These are phyloP conservation scores for Exophiala aquamarina DNA, from an alignment of 2,329 filamentous ascomycete genomes.

Conservation along the genomic window DNA sequence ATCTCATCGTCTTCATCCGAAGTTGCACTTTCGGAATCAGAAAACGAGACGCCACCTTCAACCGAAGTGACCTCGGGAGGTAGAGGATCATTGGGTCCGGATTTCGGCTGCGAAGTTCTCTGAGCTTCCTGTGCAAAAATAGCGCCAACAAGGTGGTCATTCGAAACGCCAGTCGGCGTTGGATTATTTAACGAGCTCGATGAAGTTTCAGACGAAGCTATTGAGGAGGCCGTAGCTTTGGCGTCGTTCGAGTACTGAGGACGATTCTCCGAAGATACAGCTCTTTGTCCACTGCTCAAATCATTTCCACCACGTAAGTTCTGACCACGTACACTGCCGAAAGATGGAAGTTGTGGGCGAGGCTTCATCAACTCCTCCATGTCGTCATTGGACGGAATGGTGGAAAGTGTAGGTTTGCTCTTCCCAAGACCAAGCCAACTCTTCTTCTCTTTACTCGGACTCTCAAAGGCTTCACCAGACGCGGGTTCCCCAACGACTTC, in stretches of 20 bases:
- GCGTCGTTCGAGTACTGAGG: constrained; percentile 7
- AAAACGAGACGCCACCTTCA: constrained; percentile 64
- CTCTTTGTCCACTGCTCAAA: background rate
- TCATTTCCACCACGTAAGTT: constrained; percentile 29
- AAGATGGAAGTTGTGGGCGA: constrained; percentile 59
- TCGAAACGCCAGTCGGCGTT: constrained; percentile 38
- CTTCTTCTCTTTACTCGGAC: constrained; percentile 34
- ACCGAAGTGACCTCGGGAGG: constrained; percentile 70
- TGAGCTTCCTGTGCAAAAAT: constrained; percentile 49
- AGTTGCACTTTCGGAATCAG: constrained; percentile 50
- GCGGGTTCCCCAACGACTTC: constrained; percentile 48
- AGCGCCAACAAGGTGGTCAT: constrained; percentile 52
- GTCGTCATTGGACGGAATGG: constrained; percentile 45
- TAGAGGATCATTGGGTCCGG: constrained; percentile 58
- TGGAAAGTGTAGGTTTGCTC: constrained; percentile 32
- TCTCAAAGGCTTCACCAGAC: constrained; percentile 35
- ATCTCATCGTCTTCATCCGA: constrained; percentile 15
- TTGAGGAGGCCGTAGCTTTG: constrained; percentile 9
- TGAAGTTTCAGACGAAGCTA: constrained; percentile 33
- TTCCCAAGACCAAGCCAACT: constrained; percentile 39
- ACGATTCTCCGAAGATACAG: constrained; percentile 28
- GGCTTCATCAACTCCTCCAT: constrained; percentile 59
- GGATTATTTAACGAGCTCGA: constrained; percentile 36
- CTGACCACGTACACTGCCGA: constrained; percentile 60
- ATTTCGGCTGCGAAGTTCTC: constrained; percentile 21